Conservation (phyloP, 805 yeast genomes). For the Lachancea kluyveri region DNA sequence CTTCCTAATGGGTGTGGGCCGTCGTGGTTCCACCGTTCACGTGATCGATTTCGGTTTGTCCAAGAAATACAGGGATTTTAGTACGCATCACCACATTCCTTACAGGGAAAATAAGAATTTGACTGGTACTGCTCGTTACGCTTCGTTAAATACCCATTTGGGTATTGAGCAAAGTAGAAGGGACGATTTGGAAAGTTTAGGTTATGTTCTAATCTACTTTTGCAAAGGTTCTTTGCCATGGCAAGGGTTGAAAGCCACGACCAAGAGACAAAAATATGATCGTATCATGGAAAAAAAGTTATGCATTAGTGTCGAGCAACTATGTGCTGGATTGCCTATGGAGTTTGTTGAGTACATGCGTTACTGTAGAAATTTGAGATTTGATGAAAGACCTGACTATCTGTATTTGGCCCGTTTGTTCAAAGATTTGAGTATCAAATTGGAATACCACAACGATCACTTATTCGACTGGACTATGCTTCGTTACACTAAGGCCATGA, state of each 20-base stretch:
- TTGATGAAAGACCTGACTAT: constrained; percentile 96
- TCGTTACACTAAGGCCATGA: constrained; percentile 33
- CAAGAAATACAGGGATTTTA: constrained; percentile 88
- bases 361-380: constrained; percentile 83
- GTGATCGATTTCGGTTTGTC: constrained; percentile 93
- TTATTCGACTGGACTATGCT: constrained; percentile 92
- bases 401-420: constrained; percentile 79
- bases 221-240: constrained; percentile 95
- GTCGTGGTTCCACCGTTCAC: constrained; percentile 91
- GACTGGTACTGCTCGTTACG: constrained; percentile 97
- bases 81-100: constrained; percentile 91
- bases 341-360: constrained; percentile 85
- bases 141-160: constrained; percentile 89
- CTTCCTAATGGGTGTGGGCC: constrained; percentile 81
- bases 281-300: constrained; percentile 92
- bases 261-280: constrained; percentile 95
- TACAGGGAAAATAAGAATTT: constrained; percentile 93
- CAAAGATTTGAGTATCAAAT: constrained; percentile 81
- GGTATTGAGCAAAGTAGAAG: constrained; percentile 97
- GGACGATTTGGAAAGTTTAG: constrained; percentile 92
- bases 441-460: constrained; percentile 87
- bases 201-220: constrained; percentile 89
- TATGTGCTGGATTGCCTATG: constrained; percentile 86
- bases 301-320: constrained; percentile 77
- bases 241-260: constrained; percentile 97